Conservation (phyloP, 306 rosid species). For the Cicer cuneatum region DNA sequence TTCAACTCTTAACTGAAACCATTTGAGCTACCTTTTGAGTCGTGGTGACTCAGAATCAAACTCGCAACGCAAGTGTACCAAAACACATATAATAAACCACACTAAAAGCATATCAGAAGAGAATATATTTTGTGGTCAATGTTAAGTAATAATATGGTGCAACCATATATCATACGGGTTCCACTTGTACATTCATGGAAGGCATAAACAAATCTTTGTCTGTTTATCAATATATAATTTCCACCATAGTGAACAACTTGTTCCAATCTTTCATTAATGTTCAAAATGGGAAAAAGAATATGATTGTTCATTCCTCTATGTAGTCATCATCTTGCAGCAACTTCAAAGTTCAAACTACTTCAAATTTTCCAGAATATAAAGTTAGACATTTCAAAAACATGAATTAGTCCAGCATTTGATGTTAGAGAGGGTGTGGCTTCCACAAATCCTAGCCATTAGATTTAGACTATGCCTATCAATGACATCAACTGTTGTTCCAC, state of each 20-base stretch:
- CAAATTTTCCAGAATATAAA: constrained; percentile 39
- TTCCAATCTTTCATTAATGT: constrained; percentile 31
- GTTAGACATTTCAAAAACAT: constrained; percentile 35
- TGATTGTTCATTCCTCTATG: constrained; percentile 28
- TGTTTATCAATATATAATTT: constrained; percentile 25
- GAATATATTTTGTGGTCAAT: neutral
- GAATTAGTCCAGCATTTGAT: constrained; percentile 29
- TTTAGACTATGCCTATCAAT: constrained; percentile 46
- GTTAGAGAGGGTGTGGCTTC: constrained; percentile 6
- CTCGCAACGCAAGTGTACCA: neutral
- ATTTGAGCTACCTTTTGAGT: neutral
- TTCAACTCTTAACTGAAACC: too few relatives aligned
- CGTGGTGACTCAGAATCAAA: neutral
- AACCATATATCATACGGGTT: neutral
- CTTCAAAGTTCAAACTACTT: constrained; percentile 29
- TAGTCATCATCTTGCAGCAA: constrained; percentile 32
- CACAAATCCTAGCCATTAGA: constrained; percentile 5
- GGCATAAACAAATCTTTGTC: constrained; percentile 14
- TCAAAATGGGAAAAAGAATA: constrained; percentile 43
- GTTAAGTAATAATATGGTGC: neutral
- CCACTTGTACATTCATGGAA: constrained; percentile 7
- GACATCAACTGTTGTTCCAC: constrained; percentile 78
- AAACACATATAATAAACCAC: neutral
- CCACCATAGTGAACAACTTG: constrained; percentile 46
- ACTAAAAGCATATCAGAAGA: neutral